Conservation (phyloP, 2,329 filamentous ascomycete species). For the Cadophora sp. region DNA sequence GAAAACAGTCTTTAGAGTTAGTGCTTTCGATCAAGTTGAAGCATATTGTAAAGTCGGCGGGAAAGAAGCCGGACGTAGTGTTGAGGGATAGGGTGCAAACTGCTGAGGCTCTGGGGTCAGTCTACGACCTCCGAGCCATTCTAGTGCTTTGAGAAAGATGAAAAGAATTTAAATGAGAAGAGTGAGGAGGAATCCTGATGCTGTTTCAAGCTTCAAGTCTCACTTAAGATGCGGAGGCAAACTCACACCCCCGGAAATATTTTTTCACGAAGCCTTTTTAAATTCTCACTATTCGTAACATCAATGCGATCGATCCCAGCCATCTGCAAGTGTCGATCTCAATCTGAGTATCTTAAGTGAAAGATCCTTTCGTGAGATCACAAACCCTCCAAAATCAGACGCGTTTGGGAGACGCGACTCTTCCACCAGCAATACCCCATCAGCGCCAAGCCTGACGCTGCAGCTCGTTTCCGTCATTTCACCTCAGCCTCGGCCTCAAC, state of each 20-base stretch:
- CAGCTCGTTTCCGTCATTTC: neutral
- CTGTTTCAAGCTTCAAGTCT: neutral
- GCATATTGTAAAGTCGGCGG: slow-evolving; percentile 58
- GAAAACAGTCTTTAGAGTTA: slow-evolving; percentile 67
- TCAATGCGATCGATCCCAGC: slow-evolving; percentile 48
- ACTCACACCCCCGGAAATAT: slow-evolving; percentile 57
- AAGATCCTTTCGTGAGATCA: neutral
- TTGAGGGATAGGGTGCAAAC: slow-evolving; percentile 54
- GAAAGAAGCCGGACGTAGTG: slow-evolving; percentile 48
- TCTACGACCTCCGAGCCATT: slow-evolving; percentile 50
- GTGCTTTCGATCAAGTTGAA: slow-evolving; percentile 66
- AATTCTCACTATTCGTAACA: slow-evolving; percentile 53
- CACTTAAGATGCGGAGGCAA: neutral
- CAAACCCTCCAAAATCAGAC: neutral
- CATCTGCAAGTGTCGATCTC: neutral
- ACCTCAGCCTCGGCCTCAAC: neutral
- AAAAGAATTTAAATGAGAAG: neutral
- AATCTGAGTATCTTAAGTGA: neutral
- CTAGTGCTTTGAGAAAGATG: neutral
- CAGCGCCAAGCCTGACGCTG: neutral
- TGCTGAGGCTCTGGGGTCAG: slow-evolving; percentile 53
- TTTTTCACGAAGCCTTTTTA: slow-evolving; percentile 56
- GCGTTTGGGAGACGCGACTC: slow-evolving; percentile 3
- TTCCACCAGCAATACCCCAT: neutral
- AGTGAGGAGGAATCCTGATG: neutral